Conservation (phyloP, 1,284 basidiomycete species). For the Takashimella koratensis region DNA sequence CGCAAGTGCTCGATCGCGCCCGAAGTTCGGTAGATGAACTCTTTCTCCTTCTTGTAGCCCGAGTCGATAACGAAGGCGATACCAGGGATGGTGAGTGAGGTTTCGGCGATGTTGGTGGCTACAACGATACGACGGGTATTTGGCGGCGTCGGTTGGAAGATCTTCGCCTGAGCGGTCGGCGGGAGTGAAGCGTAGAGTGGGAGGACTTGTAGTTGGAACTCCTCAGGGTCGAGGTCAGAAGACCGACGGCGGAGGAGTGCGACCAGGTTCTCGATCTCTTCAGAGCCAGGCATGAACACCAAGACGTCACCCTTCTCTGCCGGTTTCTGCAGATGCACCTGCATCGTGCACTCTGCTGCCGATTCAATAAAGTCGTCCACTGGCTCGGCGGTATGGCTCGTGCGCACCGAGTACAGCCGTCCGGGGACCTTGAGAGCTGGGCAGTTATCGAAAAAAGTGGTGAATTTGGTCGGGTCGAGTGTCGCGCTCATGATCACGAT, state of each 20-base stretch:
- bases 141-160: slow-evolving; percentile 67
- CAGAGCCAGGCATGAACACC: slow-evolving; percentile 92
- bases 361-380: slow-evolving; percentile 85
- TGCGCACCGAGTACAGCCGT: slow-evolving; percentile 87
- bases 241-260: slow-evolving; percentile 66
- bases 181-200: slow-evolving; percentile 84
- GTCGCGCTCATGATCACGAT: slow-evolving; percentile 97
- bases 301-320: slow-evolving; percentile 72
- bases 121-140: slow-evolving; percentile 84
- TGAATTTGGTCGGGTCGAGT: slow-evolving; percentile 90
- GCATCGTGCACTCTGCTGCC: slow-evolving; percentile 82
- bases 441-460: slow-evolving; percentile 76
- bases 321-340: slow-evolving; percentile 76
- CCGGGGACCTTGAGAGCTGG: slow-evolving; percentile 88
- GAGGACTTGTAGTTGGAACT: slow-evolving; percentile 64
- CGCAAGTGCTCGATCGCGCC: slow-evolving; percentile 87
- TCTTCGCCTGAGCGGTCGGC: slow-evolving; percentile 69
- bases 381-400: slow-evolving; percentile 64
- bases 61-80: slow-evolving; percentile 94
- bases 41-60: slow-evolving; percentile 92
- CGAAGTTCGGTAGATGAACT: slow-evolving; percentile 66
- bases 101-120: slow-evolving; percentile 96
- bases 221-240: slow-evolving; percentile 59
- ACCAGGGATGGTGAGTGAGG: slow-evolving; percentile 94
- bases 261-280: slow-evolving; percentile 88